These are phyloP conservation scores for Drechslera avenae DNA, from an alignment of 2,329 filamentous ascomycete species.

Conservation along the genomic window DNA sequence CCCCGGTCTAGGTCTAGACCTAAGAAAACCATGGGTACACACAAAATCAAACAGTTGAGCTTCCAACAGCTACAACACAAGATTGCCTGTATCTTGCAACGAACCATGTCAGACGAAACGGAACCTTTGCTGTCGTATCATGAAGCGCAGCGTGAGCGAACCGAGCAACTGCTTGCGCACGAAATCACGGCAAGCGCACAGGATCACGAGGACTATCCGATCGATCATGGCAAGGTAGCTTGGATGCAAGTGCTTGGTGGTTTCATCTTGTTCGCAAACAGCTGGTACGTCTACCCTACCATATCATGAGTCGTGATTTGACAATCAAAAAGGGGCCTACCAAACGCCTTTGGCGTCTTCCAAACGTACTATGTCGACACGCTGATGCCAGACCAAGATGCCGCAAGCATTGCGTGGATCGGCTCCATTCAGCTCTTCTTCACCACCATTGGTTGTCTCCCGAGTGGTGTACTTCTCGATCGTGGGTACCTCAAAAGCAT, in stretches of 20 bases:
- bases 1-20: background rate
- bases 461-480: constrained; percentile 38
- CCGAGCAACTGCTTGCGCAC: constrained; percentile 11
- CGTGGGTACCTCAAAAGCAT: constrained; percentile 37
- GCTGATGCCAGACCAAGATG: constrained; percentile 17
- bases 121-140: constrained; percentile 15
- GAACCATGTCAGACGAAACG: constrained; percentile 12
- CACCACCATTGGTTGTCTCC: constrained; percentile 41
- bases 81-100: background rate
- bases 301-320: constrained; percentile 1
- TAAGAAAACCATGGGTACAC: background rate
- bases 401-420: constrained; percentile 43
- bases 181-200: constrained; percentile 15
- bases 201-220: constrained; percentile 14
- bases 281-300: constrained; percentile 31
- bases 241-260: constrained; percentile 52
- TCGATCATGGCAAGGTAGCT: constrained; percentile 43
- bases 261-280: constrained; percentile 52
- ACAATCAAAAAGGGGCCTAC: constrained; percentile 36
- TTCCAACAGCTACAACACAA: no score
- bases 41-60: background rate
- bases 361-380: constrained; percentile 39
- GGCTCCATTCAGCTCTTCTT: constrained; percentile 45
- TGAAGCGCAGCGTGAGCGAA: constrained; percentile 7
- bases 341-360: constrained; percentile 40